Conservation (phyloP, 2,329 filamentous ascomycete species). For the Tolypocladium tundrense region DNA sequence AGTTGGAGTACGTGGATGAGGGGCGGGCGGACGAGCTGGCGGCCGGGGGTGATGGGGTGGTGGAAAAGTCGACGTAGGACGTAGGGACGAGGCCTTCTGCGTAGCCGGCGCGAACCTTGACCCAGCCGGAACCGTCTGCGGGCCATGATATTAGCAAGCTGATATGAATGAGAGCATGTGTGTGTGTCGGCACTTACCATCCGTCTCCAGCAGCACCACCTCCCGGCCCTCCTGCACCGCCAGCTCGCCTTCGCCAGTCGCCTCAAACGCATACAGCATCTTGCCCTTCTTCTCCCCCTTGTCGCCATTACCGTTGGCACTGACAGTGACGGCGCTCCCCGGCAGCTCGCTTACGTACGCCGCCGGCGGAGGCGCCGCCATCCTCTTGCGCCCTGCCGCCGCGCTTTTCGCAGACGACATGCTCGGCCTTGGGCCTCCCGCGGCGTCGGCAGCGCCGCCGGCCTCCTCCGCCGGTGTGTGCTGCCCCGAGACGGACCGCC, state of each 20-base stretch:
- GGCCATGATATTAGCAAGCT: background rate
- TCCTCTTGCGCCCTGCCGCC: conserved; percentile 43
- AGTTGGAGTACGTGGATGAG: conserved; percentile 68
- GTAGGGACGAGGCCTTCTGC: conserved; percentile 81
- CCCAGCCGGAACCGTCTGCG: conserved; percentile 83
- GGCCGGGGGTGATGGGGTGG: conserved; percentile 30
- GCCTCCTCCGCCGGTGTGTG: conserved; percentile 43
- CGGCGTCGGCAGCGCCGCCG: conserved; percentile 10
- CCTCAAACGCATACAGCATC: conserved; percentile 85
- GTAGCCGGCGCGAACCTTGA: conserved; percentile 65
- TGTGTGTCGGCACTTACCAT: conserved; percentile 52
- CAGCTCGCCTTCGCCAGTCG: conserved; percentile 70
- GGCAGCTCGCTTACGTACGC: conserved; percentile 66
- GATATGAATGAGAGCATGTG: background rate
- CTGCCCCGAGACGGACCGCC: conserved; percentile 42
- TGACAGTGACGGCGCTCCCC: conserved; percentile 36
- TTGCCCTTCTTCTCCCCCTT: conserved; percentile 54
- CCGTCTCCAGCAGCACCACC: conserved; percentile 69
- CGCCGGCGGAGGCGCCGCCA: conserved; percentile 79
- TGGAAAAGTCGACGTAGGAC: conserved; percentile 62
- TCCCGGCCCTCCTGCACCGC: conserved; percentile 70
- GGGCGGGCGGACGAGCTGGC: conserved; percentile 41
- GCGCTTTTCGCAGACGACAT: conserved; percentile 17
- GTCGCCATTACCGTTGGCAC: conserved; percentile 9
- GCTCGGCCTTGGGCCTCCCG: conserved; percentile 13